phyloP scores from a whole-genome alignment of 768 basidiomycete genomes.

The Tulasnella sp. region DNA sequence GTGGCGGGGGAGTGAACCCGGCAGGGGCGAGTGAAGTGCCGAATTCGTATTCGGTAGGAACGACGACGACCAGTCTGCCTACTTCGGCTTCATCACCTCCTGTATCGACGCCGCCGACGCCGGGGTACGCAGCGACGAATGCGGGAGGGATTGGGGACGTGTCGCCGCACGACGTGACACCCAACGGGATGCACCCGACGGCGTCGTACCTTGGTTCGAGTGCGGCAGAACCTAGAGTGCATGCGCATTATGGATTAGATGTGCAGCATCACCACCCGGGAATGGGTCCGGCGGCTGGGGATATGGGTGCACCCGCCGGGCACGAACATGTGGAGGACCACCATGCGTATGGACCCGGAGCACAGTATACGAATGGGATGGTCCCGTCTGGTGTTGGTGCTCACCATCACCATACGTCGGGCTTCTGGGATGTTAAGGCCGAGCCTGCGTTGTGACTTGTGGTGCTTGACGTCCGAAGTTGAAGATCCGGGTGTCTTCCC shows the following conservation, averaged over 20 bases:
- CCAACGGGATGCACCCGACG: background rate
- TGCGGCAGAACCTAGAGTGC: too few species aligned
- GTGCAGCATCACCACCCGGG: too few species aligned
- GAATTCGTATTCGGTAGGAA: slow-evolving; percentile 3
- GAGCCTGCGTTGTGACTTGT: background rate
- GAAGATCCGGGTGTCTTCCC: too few species aligned
- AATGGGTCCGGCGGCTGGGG: too few species aligned
- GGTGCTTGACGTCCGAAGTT: too few species aligned
- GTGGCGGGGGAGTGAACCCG: background rate
- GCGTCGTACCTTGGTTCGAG: slow-evolving; percentile 1
- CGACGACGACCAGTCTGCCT: slow-evolving; percentile 5
- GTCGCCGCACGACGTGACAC: background rate
- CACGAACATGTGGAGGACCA: too few species aligned
- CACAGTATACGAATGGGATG: too few species aligned
- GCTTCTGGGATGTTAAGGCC: background rate
- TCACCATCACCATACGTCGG: background rate
- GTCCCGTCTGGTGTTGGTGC: too few species aligned
- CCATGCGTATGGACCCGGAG: too few species aligned
- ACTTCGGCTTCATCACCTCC: slow-evolving; percentile 6
- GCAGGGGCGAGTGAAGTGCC: background rate
- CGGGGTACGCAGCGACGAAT: background rate
- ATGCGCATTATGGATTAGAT: too few species aligned
- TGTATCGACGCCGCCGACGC: background rate
- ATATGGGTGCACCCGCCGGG: too few species aligned
- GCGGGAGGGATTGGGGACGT: background rate